These are phyloP conservation scores for Solanum rostratum DNA, from an alignment of 257 asterid genomes.

Conservation along the genomic window DNA sequence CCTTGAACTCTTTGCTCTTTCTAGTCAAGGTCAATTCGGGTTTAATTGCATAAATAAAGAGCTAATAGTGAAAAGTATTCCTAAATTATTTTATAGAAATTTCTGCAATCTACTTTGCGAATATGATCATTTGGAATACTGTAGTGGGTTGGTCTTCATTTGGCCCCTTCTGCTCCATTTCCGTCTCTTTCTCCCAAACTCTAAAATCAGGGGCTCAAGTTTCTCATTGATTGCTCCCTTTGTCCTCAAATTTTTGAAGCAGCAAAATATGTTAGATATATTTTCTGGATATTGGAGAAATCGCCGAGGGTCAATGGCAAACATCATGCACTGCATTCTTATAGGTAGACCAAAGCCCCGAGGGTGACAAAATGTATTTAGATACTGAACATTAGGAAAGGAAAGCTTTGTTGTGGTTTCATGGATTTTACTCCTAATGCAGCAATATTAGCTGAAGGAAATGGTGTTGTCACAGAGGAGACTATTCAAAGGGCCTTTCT, in stretches of 20 bases:
- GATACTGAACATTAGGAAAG: neutral
- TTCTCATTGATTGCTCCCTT: neutral
- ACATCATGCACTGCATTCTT: neutral
- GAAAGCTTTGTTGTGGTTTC: neutral
- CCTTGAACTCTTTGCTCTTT: neutral
- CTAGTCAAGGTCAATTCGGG: neutral
- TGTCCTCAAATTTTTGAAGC: neutral
- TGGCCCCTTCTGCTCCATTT: neutral
- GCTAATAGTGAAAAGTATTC: neutral
- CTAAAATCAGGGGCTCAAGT: neutral
- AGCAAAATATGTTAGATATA: neutral
- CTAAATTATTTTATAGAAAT: neutral
- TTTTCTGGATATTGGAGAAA: neutral
- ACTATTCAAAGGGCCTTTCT: slow-evolving; percentile 20
- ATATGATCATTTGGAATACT: neutral
- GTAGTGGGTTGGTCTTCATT: neutral
- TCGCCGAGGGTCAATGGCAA: neutral
- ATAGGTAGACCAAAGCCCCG: neutral
- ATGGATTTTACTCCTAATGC: slow-evolving; percentile 18
- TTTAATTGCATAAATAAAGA: neutral
- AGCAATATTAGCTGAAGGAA: slow-evolving; percentile 18
- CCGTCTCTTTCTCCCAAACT: neutral
- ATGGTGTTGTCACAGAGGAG: slow-evolving; percentile 20
- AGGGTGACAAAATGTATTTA: neutral
- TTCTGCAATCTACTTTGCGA: neutral